Evolutionary conservation across 2,329 filamentous ascomycete species (phyloP).

Genomic region (Trichoderma koningii): DNA sequence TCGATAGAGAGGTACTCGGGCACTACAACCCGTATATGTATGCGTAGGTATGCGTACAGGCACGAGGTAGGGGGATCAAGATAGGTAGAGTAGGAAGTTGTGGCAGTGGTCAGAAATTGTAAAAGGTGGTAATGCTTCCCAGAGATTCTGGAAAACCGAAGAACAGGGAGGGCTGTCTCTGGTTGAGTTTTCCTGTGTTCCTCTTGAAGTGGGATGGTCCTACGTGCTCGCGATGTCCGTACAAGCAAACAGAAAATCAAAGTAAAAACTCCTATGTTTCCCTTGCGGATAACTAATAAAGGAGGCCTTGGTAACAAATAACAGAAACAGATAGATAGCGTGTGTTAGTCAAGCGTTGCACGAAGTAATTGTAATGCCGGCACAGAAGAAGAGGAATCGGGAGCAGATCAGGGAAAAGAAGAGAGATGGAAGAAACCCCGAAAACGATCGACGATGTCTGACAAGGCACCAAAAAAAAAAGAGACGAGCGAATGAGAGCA

Average conservation of each 20-base stretch:
- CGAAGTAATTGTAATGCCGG: conserved; percentile 1
- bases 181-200: not conserved
- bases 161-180: not conserved
- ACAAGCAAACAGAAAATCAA: no score
- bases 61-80: not conserved
- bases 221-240: conserved; percentile 9
- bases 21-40: not conserved
- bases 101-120: not conserved
- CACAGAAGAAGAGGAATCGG: not conserved
- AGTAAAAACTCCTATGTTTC: no score
- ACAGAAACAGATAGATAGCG: not conserved
- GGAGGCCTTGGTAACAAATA: conserved; percentile 3
- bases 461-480: not conserved
- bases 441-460: not conserved
- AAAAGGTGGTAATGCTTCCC: not conserved
- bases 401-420: not conserved
- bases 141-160: not conserved
- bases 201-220: not conserved
- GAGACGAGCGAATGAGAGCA: conserved; percentile 2
- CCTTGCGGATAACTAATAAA: not conserved
- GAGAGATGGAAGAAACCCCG: not conserved
- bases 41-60: not conserved
- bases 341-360: conserved; percentile 2
- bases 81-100: no score
- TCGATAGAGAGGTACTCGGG: not conserved